Conservation (phyloP, 257 asterid genomes). For the Capsicum rhomboideum region DNA sequence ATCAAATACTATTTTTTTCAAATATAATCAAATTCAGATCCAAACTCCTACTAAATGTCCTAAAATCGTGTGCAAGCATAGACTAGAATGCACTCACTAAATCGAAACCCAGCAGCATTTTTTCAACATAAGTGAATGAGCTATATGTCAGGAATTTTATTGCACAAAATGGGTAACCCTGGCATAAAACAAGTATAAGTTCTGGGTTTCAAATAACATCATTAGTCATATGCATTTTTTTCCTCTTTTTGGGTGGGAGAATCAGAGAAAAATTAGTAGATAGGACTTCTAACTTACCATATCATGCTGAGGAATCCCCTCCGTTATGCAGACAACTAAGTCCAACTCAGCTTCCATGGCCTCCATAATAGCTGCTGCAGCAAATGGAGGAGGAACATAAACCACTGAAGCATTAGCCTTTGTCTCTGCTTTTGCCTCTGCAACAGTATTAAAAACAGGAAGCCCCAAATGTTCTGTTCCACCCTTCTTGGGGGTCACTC, state of each 20-base stretch:
- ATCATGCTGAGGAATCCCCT: constrained; percentile 95
- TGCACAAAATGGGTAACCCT: neutral
- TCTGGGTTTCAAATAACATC: neutral
- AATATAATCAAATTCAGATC: neutral
- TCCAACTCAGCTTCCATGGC: constrained; percentile 87
- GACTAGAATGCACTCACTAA: neutral
- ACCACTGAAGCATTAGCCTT: constrained; percentile 88
- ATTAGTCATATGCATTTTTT: neutral
- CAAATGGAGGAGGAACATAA: constrained; percentile 96
- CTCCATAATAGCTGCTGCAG: constrained; percentile 88
- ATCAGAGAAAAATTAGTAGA: neutral
- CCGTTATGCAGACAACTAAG: constrained; percentile 84
- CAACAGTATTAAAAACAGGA: constrained; percentile 84
- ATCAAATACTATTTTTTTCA: neutral
- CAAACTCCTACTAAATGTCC: neutral
- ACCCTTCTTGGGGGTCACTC: constrained; percentile 92
- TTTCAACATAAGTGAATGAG: neutral
- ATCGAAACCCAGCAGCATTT: neutral
- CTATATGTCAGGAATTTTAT: neutral
- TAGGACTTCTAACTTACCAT: constrained; percentile 44
- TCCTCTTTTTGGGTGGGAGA: neutral
- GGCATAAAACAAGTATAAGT: neutral
- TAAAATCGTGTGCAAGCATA: neutral
- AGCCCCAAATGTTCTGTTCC: constrained; percentile 97
- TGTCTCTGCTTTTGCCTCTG: constrained; percentile 91